Evolutionary conservation across 2,329 filamentous ascomycete species (phyloP), one percentile per base, ranked within the genome.

Genomic region (Neofusicoccum umdonicola): DNA sequence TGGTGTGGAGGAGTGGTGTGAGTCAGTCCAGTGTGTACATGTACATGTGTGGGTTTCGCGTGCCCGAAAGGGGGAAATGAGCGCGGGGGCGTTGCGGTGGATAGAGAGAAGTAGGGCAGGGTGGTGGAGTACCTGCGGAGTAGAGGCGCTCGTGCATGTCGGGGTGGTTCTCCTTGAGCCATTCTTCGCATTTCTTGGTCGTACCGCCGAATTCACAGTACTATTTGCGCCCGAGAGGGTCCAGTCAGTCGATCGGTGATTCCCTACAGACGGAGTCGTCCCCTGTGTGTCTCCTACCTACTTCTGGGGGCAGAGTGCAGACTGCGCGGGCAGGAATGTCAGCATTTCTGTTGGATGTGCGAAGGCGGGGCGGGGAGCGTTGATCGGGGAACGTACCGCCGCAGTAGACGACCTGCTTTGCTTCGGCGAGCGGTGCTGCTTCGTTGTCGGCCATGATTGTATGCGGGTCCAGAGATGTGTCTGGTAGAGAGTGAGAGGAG

Each of bases 181-280:
- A 99, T 78, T 98, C 93, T 79, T 94, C 90, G 82, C 95, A 99
- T 82, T 97, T 99, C 81, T 93, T 97, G 27, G 90, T 89, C 44
- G 93, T 98, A 69, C 93, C 94, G 74, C 95, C 95, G 79, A 97
- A 98, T 81, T 99, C 95, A 83, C 95, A 99, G 82, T 97, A 99
- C 95, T 98, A 81, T 48, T 41, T 19, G 6, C 13, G 8, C 34
- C 22, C 3, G 17, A n/a, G 19, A 39, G 37, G 37, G 6, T 39
- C 37, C 37, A 13, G 57, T 47, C 41, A 57, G 58, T 50, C 22
- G 62, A 50, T 34, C 31, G 22, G 8, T 35, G 34, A 34, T 19
- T 50, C 34, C 51, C 8, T n/a, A 11, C 3, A 12, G 12, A 22
- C 34, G 35, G 60, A 12, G 52, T 17, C 54, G 19, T 22, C 63